These are phyloP conservation scores for Kodamaea plutei DNA, from an alignment of 1,139 yeast species.

Conservation along the genomic window DNA sequence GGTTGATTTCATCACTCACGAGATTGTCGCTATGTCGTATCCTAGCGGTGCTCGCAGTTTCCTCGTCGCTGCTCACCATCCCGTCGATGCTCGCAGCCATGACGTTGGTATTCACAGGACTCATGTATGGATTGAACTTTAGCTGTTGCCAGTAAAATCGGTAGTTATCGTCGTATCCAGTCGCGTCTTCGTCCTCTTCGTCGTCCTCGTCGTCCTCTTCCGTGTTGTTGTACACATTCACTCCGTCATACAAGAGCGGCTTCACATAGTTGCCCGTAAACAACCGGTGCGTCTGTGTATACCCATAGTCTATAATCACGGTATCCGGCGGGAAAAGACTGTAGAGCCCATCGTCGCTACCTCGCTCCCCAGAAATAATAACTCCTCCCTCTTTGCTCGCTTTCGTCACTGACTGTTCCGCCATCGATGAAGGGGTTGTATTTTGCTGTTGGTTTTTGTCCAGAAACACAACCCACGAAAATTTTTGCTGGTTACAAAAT, in stretches of 20 bases:
- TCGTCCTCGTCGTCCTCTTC: conserved; percentile 18
- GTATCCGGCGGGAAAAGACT: conserved; percentile 24
- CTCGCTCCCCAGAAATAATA: no score
- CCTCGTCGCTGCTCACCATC: conserved; percentile 3
- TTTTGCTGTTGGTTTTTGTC: no score
- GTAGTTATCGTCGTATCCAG: conserved; percentile 7
- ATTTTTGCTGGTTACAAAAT: no score
- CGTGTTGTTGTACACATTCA: conserved; percentile 8
- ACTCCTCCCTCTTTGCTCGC: no score
- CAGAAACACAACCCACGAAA: no score
- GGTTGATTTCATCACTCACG: conserved; percentile 42
- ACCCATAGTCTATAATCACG: conserved; percentile 75
- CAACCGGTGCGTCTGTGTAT: conserved; percentile 59
- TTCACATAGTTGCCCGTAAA: conserved; percentile 48
- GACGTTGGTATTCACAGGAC: conserved; percentile 10
- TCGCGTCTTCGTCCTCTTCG: conserved; percentile 8
- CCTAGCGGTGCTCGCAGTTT: conserved; percentile 1
- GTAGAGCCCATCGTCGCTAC: conserved; percentile 4
- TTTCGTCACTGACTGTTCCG: no score
- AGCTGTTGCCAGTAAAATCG: conserved; percentile 5
- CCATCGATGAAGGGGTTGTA: no score
- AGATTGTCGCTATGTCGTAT: conserved; percentile 5
- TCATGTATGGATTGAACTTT: conserved; percentile 11
- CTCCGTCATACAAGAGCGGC: conserved; percentile 15
- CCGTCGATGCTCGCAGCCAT: conserved; percentile 2